Evolutionary conservation across 1,284 basidiomycete species (phyloP), one percentile per base, ranked within the genome.

Genomic region (Hypsizygus ulmarius): DNA sequence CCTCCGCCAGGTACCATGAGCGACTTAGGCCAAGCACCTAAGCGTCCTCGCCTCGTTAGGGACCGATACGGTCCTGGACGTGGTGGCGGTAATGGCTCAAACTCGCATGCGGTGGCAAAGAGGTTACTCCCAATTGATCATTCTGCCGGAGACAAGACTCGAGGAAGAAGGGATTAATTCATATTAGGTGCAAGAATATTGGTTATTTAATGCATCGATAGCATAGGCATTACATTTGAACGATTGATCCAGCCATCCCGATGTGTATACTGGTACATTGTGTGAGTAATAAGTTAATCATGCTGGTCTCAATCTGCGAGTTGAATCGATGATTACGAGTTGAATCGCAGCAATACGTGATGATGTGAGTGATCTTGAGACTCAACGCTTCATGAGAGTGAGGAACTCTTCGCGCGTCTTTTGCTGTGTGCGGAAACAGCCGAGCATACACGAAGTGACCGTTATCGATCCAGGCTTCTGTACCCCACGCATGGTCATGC

Each of bases 401-500:
- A 92, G 78, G 68, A 92, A 92, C 61, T 99, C 97, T 69, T 97
- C 96, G 33, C 97, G 81, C 18, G 97, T 99, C 74, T 99, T 99
- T 68, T 97, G 93, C 58, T 94, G 90, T 10, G 91, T 89, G 47
- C 97, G 82, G 80, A 99, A 99, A 62, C 93, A 97, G 9, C 97
- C 97, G 46, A 98, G 76, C 97, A 99, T 99, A 59, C 95, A 97
- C n/a, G 91, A 95, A 1, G 97, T 99, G 28, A 97, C 90, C 0
- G 97, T 99, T 15, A 89, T 83, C 5, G 96, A 82, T 21, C 97
- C 96, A 2, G 96, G 96, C 70, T 99, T 99, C 70, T 99, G 97
- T 1, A 99, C 97, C 34, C 97, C 97, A 50, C 97, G 87, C 95
- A 99, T 99, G 1, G 95, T 94, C 97, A 99, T 99, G 66, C 97